phyloP scores from a whole-genome alignment of 257 asterid genomes.

The Echites panduratus region DNA sequence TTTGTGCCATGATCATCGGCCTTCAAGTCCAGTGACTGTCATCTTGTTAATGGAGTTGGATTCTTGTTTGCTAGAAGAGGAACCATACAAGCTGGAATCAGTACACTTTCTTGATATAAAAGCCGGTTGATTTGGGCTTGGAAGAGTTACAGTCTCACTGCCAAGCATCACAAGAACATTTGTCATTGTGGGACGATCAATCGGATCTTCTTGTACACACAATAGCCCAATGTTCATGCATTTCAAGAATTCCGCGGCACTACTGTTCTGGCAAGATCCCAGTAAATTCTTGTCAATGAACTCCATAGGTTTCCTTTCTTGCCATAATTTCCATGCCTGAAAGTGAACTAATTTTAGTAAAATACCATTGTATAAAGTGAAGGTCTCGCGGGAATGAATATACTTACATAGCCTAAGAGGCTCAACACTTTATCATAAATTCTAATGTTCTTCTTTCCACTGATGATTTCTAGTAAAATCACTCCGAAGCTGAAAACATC shows the following conservation, averaged over 20 bases:
- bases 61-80: neutral
- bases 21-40: neutral
- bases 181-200: conserved; percentile 29
- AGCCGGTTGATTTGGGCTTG: conserved; percentile 25
- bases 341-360: too few species aligned
- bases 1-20: neutral
- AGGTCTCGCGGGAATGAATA: too few species aligned
- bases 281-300: conserved; percentile 11
- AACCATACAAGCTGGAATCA: neutral
- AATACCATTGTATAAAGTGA: too few species aligned
- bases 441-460: conserved; percentile 26
- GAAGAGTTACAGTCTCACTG: conserved; percentile 14
- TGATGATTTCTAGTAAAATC: conserved; percentile 26
- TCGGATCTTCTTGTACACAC: conserved; percentile 31
- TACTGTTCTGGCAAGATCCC: conserved; percentile 7
- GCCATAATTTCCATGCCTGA: conserved; percentile 37
- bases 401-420: conserved; percentile 33
- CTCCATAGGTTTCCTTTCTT: conserved; percentile 17
- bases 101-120: neutral
- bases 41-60: neutral
- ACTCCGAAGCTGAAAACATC: conserved; percentile 37
- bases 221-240: conserved; percentile 27
- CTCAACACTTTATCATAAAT: conserved; percentile 19
- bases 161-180: conserved; percentile 24
- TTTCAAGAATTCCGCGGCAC: conserved; percentile 17